These are phyloP conservation scores for Tricholomella constricta DNA, from an alignment of 768 basidiomycete genomes.

Conservation along the genomic window DNA sequence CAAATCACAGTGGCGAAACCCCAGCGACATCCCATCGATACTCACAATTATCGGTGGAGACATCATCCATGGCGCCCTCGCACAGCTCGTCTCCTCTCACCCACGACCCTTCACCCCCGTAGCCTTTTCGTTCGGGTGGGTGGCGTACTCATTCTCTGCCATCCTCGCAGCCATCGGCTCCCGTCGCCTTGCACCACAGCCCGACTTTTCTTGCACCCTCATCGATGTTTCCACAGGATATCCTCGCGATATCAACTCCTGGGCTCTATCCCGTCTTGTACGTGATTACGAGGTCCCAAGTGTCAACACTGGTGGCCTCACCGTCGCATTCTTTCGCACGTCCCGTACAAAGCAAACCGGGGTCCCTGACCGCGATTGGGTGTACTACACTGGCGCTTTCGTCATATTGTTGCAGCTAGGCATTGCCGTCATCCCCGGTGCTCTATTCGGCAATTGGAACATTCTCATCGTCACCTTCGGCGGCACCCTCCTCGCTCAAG, in stretches of 20 bases:
- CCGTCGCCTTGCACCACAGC: too few relatives aligned
- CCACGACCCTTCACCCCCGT: neutral
- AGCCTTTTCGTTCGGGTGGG: conserved; percentile 1
- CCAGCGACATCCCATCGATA: neutral
- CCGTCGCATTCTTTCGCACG: neutral
- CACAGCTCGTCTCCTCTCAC: neutral
- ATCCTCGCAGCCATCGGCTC: neutral
- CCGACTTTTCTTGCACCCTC: neutral
- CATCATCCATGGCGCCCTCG: neutral
- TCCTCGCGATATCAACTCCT: neutral
- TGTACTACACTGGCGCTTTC: conserved; percentile 24
- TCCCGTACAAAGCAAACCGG: too few relatives aligned
- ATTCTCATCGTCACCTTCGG: conserved; percentile 28
- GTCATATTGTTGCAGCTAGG: conserved; percentile 28
- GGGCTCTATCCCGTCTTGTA: neutral
- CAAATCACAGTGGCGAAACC: neutral
- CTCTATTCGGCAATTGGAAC: conserved; percentile 27
- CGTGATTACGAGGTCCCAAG: neutral
- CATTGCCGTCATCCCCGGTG: conserved; percentile 27
- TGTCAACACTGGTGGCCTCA: neutral
- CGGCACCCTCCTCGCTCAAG: conserved; percentile 28
- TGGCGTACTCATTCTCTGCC: neutral
- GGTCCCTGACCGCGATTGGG: conserved; percentile 21
- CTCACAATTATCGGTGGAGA: neutral
- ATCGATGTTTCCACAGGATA: neutral